A percentile compares a stretch with the other conserved stretches of the same genome.
Evolutionary conservation across 176 grass and related monocot species (phyloP).

Genomic region (Bonia amplexicaulis): DNA sequence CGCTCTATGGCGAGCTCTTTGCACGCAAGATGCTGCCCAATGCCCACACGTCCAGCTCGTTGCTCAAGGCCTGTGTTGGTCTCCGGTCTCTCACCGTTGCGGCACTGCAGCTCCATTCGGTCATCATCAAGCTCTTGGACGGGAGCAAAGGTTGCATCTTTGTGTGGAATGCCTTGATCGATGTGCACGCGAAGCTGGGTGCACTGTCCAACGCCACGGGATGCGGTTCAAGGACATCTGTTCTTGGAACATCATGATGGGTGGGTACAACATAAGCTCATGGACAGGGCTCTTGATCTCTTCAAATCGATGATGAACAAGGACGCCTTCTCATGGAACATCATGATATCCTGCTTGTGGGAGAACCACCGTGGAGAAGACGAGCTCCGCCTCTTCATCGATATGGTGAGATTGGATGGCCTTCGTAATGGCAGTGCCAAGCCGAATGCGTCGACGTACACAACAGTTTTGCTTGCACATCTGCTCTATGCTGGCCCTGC

Average conservation of each 20-base stretch:
- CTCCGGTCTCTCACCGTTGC: conserved; percentile 23
- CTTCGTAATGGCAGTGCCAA: neutral
- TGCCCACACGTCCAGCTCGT: conserved; percentile 36
- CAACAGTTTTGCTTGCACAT: conserved; percentile 32
- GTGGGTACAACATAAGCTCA: conserved; percentile 37
- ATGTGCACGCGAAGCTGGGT: conserved; percentile 41
- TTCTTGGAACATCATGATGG: conserved; percentile 63
- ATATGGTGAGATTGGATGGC: conserved; percentile 1
- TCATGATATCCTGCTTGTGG: conserved; percentile 40
- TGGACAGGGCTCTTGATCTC: conserved; percentile 37
- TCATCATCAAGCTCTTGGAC: conserved; percentile 43
- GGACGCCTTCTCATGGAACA: conserved; percentile 54
- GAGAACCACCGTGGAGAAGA: conserved; percentile 27
- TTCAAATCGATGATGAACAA: conserved; percentile 39
- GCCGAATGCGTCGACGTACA: conserved; percentile 33
- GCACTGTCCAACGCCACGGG: conserved; percentile 14
- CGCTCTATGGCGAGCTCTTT: conserved; percentile 40
- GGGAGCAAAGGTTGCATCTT: conserved; percentile 11
- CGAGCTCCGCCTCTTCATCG: conserved; percentile 29
- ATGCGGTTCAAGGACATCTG: conserved; percentile 46
- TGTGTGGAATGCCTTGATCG: conserved; percentile 52
- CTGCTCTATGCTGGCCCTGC: conserved; percentile 34
- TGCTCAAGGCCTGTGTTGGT: conserved; percentile 43
- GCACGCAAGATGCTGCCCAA: conserved; percentile 28
- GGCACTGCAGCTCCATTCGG: conserved; percentile 34